These are phyloP conservation scores for Pilaira anomala DNA, from an alignment of 192 early-diverging fungal species.

Conservation along the genomic window DNA sequence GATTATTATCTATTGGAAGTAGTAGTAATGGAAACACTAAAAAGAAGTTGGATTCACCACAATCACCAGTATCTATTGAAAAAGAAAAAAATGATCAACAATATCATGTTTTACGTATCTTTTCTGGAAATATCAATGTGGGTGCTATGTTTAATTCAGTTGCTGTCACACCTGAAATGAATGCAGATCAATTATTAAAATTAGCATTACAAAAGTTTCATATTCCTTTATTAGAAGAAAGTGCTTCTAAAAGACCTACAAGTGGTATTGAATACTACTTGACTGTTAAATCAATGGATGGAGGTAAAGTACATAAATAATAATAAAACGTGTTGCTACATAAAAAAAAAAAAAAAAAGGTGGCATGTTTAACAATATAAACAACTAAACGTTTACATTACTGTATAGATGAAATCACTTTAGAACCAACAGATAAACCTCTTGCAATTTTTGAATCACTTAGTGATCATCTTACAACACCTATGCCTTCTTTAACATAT, in stretches of 20 bases:
- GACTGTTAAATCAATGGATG: constrained; percentile 49
- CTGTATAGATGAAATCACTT: constrained; percentile 41
- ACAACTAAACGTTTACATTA: neutral
- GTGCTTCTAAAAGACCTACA: constrained; percentile 13
- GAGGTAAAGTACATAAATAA: constrained; percentile 35
- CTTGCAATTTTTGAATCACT: constrained; percentile 53
- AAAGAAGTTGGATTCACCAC: neutral
- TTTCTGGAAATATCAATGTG: constrained; percentile 55
- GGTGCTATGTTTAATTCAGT: constrained; percentile 54
- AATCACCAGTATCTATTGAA: no score
- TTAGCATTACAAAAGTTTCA: constrained; percentile 52
- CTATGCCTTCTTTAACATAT: constrained; percentile 49
- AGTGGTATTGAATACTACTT: constrained; percentile 43
- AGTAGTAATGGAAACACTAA: constrained; percentile 1
- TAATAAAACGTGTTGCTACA: neutral
- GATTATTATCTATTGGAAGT: constrained; percentile 19
- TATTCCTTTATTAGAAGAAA: constrained; percentile 44
- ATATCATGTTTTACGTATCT: constrained; percentile 49
- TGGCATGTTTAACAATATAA: constrained; percentile 8
- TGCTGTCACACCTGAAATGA: constrained; percentile 42
- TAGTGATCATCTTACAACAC: constrained; percentile 45
- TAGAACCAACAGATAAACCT: constrained; percentile 51
- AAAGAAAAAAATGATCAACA: constrained; percentile 28
- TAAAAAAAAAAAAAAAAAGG: neutral
- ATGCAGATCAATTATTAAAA: constrained; percentile 45